Evolutionary conservation across 1,139 yeast species (phyloP), one percentile per base, ranked within the genome.

Genomic region (Geotrichum aggregatum): DNA sequence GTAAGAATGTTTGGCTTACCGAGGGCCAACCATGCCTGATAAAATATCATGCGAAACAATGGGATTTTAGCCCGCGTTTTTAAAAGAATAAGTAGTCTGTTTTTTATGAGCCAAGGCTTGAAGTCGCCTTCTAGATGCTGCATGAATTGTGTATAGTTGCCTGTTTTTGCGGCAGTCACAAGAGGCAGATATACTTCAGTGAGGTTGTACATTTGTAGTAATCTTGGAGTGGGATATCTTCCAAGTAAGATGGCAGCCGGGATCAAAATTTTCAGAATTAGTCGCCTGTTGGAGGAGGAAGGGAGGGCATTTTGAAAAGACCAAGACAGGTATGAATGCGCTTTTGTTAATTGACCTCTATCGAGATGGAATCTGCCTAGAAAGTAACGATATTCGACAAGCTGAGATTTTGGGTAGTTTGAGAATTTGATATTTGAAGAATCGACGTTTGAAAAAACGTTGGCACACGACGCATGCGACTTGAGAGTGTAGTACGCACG

Each of bases 401-500:
- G 79, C 56, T 83, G 82, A 1, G 79, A 68, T 43, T 70, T 67
- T 3, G 79, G 71, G 54, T 78, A 82, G 11, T 65, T 61, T 1
- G 69, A 61, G 58, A 82, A 75, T 40, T 64, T 66, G 45, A 83
- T 69, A 34, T 74, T 71, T 19, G 87, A 78, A 30, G 82, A 81
- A 59, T 80, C 83, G 72, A 86, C 79, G 63, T 85, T 86, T 40
- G 87, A 78, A 66, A 85, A 84, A 44, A 87, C 85, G 62, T 84
- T 85, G 31, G 85, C 80, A 65, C 94, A 85, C 11, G 84, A 71
- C 52, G 82, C 71, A 2, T 91, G 88, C 47, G 81, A 83, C 44
- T 75, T 78, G 38, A 84, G 74, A 50, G 70, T 72, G 65, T 83
- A 83, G 65, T 87, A 87, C 1, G 81, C 71, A 56, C 77, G 73